Evolutionary conservation across 1,139 yeast species (phyloP).

Genomic region (Yarrowia galli): DNA sequence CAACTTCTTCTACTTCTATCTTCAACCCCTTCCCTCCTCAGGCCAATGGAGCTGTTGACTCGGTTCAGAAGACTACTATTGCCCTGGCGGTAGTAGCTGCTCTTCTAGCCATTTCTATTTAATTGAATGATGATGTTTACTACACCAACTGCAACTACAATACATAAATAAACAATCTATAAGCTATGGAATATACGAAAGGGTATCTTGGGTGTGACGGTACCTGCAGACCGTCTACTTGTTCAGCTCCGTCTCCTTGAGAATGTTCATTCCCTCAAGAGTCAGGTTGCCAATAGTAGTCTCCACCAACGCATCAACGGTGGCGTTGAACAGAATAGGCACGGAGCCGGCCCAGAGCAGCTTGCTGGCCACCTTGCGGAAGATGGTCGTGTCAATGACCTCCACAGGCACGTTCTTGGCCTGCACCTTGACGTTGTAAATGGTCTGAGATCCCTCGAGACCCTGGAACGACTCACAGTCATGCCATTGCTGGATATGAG

Average conservation of each 20-base stretch:
- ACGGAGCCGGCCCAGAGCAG: slow-evolving; percentile 25
- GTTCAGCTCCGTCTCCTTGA: slow-evolving; percentile 30
- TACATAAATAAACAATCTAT: slow-evolving; percentile 19
- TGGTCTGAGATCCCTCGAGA: slow-evolving; percentile 22
- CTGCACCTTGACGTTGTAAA: slow-evolving; percentile 25
- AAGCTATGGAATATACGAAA: background rate
- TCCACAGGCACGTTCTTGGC: slow-evolving; percentile 28
- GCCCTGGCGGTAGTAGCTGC: background rate
- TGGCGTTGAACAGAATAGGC: slow-evolving; percentile 32
- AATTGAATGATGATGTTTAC: background rate
- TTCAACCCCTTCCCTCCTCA: background rate
- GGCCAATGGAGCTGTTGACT: background rate
- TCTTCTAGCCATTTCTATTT: background rate
- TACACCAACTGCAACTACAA: too few relatives aligned
- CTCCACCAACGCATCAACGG: slow-evolving; percentile 16
- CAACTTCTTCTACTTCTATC: too few relatives aligned
- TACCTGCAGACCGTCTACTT: slow-evolving; percentile 7
- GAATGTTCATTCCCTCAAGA: slow-evolving; percentile 21
- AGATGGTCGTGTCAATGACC: slow-evolving; percentile 11
- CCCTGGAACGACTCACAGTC: slow-evolving; percentile 32
- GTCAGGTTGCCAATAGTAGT: slow-evolving; percentile 20
- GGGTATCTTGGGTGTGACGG: background rate
- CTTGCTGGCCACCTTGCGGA: slow-evolving; percentile 28
- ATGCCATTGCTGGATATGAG: slow-evolving; percentile 25
- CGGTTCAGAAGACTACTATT: too few relatives aligned